Evolutionary conservation across 78 protist genomes (phyloP).

Genomic region (Dictyostelium firmibasis): DNA sequence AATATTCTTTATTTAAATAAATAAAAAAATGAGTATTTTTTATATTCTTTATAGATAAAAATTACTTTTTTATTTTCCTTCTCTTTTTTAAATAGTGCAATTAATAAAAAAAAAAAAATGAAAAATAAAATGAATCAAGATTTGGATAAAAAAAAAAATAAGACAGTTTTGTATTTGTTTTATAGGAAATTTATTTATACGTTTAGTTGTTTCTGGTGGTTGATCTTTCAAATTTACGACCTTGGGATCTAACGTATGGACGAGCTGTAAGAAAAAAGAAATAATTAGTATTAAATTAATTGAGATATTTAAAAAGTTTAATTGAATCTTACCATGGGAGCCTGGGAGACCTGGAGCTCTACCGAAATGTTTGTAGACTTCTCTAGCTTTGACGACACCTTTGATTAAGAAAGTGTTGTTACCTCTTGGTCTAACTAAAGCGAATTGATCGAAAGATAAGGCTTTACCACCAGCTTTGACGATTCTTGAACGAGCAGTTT

Average conservation of each 20-base stretch:
- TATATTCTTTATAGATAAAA: too few relatives aligned
- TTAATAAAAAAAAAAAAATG: too few relatives aligned
- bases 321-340: conserved; percentile 36
- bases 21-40: too few relatives aligned
- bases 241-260: neutral
- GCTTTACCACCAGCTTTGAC: conserved; percentile 97
- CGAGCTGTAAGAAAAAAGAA: neutral
- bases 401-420: conserved; percentile 96
- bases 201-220: neutral
- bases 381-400: conserved; percentile 95
- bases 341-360: conserved; percentile 95
- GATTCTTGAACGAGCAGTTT: conserved; percentile 98
- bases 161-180: too few relatives aligned
- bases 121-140: too few relatives aligned
- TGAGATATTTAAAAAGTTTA: neutral
- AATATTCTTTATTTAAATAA: too few relatives aligned
- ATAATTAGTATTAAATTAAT: neutral
- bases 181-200: too few relatives aligned
- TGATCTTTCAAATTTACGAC: conserved; percentile 52
- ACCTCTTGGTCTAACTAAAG: conserved; percentile 97
- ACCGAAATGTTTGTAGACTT: conserved; percentile 97
- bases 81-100: too few relatives aligned
- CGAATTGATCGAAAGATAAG: conserved; percentile 99
- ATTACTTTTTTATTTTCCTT: too few relatives aligned
- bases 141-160: too few relatives aligned